These are phyloP conservation scores for Leishmania arabica DNA, from an alignment of 208 protist species.

Conservation along the genomic window DNA sequence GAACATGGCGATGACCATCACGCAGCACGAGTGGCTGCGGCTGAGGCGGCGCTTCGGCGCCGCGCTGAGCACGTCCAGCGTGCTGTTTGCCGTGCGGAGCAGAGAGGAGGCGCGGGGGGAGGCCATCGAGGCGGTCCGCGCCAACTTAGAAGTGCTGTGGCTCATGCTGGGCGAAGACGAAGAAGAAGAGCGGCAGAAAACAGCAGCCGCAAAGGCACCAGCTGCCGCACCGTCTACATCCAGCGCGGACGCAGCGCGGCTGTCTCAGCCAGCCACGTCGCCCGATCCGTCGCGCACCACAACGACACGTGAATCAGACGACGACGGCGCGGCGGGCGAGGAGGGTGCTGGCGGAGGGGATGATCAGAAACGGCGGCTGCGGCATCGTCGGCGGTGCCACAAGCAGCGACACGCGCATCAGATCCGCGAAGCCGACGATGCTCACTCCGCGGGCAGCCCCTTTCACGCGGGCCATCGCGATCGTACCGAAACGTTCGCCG, in stretches of 20 bases:
- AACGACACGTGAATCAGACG: not conserved
- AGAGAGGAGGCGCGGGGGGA: slow-evolving; percentile 48
- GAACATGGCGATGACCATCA: slow-evolving; percentile 66
- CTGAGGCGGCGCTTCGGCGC: slow-evolving; percentile 50
- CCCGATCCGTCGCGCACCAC: not conserved
- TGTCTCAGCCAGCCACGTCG: not conserved
- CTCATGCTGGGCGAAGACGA: slow-evolving; percentile 42
- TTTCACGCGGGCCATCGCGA: not conserved
- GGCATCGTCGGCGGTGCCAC: not conserved
- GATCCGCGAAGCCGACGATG: not conserved
- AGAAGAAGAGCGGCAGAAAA: not conserved
- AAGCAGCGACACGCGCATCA: not conserved
- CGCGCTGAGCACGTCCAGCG: slow-evolving; percentile 41
- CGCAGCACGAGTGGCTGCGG: slow-evolving; percentile 50
- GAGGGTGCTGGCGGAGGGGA: not conserved
- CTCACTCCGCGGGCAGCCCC: not conserved
- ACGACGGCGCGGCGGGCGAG: too few species aligned
- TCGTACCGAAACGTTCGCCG: not conserved
- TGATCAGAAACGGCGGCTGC: not conserved
- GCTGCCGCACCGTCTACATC: not conserved
- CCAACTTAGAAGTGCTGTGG: slow-evolving; percentile 50
- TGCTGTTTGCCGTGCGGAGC: slow-evolving; percentile 48
- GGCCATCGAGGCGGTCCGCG: slow-evolving; percentile 40
- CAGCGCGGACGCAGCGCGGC: not conserved
- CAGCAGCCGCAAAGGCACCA: not conserved